A percentile compares a stretch with the other conserved stretches of the same genome.
Evolutionary conservation across 2,329 filamentous ascomycete species (phyloP).

Genomic region (Paramyrothecium roridum): DNA sequence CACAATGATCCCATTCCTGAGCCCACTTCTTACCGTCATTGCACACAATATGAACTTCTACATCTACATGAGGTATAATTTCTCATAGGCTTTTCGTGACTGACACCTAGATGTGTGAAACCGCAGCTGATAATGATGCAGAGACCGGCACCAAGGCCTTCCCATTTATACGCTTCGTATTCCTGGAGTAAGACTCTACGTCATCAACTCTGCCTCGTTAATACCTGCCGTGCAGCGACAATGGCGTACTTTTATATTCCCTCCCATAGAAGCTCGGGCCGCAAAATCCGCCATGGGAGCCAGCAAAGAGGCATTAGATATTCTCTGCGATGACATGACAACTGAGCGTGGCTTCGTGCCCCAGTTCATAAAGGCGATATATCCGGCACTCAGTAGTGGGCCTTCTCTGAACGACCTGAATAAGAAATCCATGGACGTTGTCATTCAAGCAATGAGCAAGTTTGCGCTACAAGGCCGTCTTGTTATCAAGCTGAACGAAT

Average conservation of each 20-base stretch:
- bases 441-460: not conserved
- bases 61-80: slow-evolving; percentile 1
- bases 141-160: not conserved
- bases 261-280: not conserved
- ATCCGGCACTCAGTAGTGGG: slow-evolving; percentile 1
- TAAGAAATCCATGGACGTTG: not conserved
- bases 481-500: not conserved
- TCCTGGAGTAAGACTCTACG: not conserved
- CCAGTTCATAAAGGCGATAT: not conserved
- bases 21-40: not conserved
- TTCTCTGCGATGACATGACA: not conserved
- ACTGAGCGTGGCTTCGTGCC: not conserved
- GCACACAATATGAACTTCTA: not conserved
- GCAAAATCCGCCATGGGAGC: slow-evolving; percentile 1
- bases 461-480: not conserved
- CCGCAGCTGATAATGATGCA: not conserved
- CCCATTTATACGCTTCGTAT: slow-evolving; percentile 3
- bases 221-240: not conserved
- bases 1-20: not conserved
- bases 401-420: not conserved
- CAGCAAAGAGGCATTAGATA: not conserved
- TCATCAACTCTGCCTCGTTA: not conserved
- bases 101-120: not conserved
- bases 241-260: not conserved
- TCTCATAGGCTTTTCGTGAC: not conserved